phyloP scores from a whole-genome alignment of 768 basidiomycete species.

The Dioszegia aurantiaca region DNA sequence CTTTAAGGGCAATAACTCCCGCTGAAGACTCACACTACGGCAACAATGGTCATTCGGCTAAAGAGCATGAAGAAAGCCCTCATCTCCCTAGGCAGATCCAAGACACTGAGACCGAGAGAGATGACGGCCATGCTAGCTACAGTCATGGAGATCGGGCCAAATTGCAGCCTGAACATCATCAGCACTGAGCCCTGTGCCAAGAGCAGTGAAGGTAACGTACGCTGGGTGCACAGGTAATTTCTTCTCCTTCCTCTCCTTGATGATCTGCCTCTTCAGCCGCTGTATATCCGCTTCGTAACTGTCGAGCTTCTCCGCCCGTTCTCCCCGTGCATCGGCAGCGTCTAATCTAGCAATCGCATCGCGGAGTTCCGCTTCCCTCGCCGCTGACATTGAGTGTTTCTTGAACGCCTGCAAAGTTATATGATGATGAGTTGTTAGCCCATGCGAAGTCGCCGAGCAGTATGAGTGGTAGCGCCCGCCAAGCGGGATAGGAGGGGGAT shows the following conservation, averaged over 20 bases:
- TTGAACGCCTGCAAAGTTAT: too few species aligned
- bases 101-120: conserved; percentile 31
- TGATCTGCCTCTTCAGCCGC: conserved; percentile 28
- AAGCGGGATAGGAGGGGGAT: conserved; percentile 1
- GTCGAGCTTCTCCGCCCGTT: conserved; percentile 15
- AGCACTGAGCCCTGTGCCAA: not conserved
- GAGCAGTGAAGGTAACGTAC: conserved; percentile 21
- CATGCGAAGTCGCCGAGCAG: too few species aligned
- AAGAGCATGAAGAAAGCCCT: conserved; percentile 36
- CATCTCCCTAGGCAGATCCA: conserved; percentile 8
- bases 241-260: conserved; percentile 24
- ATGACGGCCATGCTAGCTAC: conserved; percentile 37
- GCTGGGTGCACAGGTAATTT: conserved; percentile 36
- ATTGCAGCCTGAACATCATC: conserved; percentile 32
- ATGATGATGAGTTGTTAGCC: too few species aligned
- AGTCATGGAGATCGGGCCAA: conserved; percentile 38
- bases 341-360: conserved; percentile 11
- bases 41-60: conserved; percentile 32
- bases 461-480: too few species aligned
- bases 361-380: not conserved
- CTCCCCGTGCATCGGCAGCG: conserved; percentile 10
- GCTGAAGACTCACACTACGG: conserved; percentile 28
- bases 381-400: too few species aligned
- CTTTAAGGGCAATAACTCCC: not conserved
- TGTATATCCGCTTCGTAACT: conserved; percentile 22